phyloP scores from a whole-genome alignment of 208 protist genomes.

The Wallacemonas rigidus region DNA sequence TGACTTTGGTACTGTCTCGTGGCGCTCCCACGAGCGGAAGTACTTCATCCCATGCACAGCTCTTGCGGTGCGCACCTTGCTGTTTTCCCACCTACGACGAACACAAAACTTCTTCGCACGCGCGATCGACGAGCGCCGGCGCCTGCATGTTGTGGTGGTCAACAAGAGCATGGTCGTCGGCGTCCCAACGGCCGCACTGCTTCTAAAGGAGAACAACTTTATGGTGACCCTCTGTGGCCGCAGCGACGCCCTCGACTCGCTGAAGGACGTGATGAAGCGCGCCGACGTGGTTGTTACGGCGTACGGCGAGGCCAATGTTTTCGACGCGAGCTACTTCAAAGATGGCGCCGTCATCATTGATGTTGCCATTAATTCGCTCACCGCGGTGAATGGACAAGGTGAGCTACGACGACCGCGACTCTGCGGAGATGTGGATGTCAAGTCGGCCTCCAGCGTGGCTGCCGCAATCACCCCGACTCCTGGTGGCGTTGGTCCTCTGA shows the following conservation, averaged over 20 bases:
- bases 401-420: conserved; percentile 12
- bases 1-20: conserved; percentile 24
- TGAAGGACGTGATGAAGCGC: conserved; percentile 37
- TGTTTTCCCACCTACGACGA: conserved; percentile 59
- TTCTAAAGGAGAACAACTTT: conserved; percentile 77
- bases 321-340: conserved; percentile 85
- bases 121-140: conserved; percentile 14
- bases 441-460: conserved; percentile 59
- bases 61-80: conserved; percentile 50
- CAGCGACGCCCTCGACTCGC: conserved; percentile 67
- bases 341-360: conserved; percentile 95
- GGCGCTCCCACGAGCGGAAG: conserved; percentile 45
- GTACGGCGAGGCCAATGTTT: conserved; percentile 84
- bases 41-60: conserved; percentile 75
- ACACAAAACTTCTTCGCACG: conserved; percentile 13
- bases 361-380: conserved; percentile 94
- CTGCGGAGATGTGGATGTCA: conserved; percentile 87
- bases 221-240: conserved; percentile 93
- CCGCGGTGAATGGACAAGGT: neutral
- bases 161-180: conserved; percentile 95
- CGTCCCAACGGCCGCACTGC: conserved; percentile 89
- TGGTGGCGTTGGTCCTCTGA: conserved; percentile 97
- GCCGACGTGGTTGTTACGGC: conserved; percentile 94
- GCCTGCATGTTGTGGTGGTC: conserved; percentile 91
- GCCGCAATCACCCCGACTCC: conserved; percentile 93